Evolutionary conservation across 345 rosid species (phyloP), one percentile per base, ranked within the genome.

Genomic region (Eucalyptus tenuipes): DNA sequence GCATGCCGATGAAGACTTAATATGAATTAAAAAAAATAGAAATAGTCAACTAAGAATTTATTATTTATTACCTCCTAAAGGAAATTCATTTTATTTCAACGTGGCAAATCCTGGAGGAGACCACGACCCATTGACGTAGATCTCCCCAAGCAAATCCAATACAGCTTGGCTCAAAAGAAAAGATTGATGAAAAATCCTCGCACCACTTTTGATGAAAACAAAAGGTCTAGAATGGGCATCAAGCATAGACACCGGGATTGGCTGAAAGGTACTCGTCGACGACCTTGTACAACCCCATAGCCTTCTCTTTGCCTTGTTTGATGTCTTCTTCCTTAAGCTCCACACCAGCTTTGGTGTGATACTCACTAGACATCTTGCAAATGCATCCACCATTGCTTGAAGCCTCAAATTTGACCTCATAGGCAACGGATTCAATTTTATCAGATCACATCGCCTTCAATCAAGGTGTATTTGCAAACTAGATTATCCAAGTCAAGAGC

Each of bases 391-490:
- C 89, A 48, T 71, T 88, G 48, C 87, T n/a, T 9, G 66, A 48
- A 10, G 66, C 91, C 87, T 89, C 91, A 87, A 89, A 90, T 80
- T 87, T 89, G 25, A 90, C 85, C 88, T 91, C 94, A 33, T 88
- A 80, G 17, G 44, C 86, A 48, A 93, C 81, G 11, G 49, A 89
- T 48, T 90, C 91, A 81, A 91, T 49, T 82, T 90, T 92, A 31
- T 89, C 87, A 33, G 17, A 89, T 37, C 31, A 10, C 40, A 85
- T 88, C 87, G 13, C 89, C 66, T 27, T 85, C 89, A 40, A 88
- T 55, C 87, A 88, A 31, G 13, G 87, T 88, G 42, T 88, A 88
- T 50, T 84, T 84, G 66, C 49, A 42, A 12, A 49, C 47, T 12
- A 82, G 27, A 22, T 81, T 88, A 49, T 88, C 81, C 9, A 6